phyloP scores from a whole-genome alignment of 257 asterid species.

The Anisodus tanguticus region DNA sequence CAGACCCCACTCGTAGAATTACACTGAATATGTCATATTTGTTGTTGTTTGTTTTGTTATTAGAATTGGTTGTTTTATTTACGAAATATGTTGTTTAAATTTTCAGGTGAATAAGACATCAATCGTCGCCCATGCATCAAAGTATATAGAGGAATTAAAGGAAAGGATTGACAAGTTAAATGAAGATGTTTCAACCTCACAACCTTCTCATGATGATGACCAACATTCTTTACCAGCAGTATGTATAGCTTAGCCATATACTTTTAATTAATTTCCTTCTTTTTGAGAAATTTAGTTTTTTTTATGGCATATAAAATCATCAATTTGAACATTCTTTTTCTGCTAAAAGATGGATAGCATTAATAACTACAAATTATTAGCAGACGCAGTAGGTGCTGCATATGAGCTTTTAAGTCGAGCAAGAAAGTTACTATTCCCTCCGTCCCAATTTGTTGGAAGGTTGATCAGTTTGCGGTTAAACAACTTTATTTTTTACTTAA shows the following conservation, averaged over 20 bases:
- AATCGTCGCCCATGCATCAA: slow-evolving; percentile 63
- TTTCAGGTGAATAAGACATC: slow-evolving; percentile 67
- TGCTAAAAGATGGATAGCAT: background rate
- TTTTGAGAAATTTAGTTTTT: background rate
- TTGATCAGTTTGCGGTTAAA: too few relatives aligned
- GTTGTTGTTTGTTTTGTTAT: background rate
- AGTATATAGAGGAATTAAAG: slow-evolving; percentile 65
- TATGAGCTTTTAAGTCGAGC: background rate
- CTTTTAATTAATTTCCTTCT: too few relatives aligned
- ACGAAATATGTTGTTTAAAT: background rate
- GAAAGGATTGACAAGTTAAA: slow-evolving; percentile 63
- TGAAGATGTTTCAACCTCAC: slow-evolving; percentile 53
- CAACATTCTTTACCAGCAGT: slow-evolving; percentile 53
- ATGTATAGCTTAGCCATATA: background rate
- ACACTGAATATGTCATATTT: too few relatives aligned
- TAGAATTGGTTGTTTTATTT: background rate
- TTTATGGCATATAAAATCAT: background rate
- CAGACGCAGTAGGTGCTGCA: background rate
- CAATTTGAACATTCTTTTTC: background rate
- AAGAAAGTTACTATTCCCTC: background rate
- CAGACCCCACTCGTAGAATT: too few relatives aligned
- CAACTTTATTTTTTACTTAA: too few relatives aligned
- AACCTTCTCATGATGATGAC: slow-evolving; percentile 37
- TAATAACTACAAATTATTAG: background rate
- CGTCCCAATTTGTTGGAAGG: too few relatives aligned